Conservation (phyloP, 345 rosid genomes). For the Citropsis articulata region DNA sequence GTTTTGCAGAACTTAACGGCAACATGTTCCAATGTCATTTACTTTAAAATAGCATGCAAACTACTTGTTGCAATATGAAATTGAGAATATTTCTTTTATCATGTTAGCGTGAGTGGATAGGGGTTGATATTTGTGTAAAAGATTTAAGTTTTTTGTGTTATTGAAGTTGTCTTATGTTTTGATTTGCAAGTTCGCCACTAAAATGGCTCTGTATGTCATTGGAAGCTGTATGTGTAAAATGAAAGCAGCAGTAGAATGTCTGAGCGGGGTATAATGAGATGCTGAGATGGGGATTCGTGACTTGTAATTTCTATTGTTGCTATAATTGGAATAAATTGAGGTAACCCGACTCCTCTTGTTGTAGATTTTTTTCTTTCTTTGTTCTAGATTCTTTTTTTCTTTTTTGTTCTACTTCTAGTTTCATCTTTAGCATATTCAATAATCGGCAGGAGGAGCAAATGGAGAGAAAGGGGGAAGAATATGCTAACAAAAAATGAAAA, state of each 20-base stretch:
- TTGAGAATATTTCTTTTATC: slow-evolving; percentile 11
- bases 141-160: no score
- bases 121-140: not conserved
- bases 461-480: slow-evolving; percentile 75
- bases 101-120: slow-evolving; percentile 96
- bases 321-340: slow-evolving; percentile 59
- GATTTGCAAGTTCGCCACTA: no score
- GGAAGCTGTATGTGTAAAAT: no score
- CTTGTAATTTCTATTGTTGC: no score
- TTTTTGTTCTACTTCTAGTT: not conserved
- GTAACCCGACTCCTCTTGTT: slow-evolving; percentile 24
- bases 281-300: no score
- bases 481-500: slow-evolving; percentile 71
- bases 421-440: not conserved
- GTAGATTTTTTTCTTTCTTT: not conserved
- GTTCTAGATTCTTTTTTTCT: no score
- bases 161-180: no score
- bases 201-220: no score
- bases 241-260: no score
- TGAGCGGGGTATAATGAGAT: no score
- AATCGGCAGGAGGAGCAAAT: slow-evolving; percentile 63
- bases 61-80: slow-evolving; percentile 3
- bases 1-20: slow-evolving; percentile 31
- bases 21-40: not conserved
- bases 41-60: slow-evolving; percentile 2